Base-by-base conservation (phyloP, 202 grass and related monocot species). In the Dendrocalamus latiflorus region DNA sequence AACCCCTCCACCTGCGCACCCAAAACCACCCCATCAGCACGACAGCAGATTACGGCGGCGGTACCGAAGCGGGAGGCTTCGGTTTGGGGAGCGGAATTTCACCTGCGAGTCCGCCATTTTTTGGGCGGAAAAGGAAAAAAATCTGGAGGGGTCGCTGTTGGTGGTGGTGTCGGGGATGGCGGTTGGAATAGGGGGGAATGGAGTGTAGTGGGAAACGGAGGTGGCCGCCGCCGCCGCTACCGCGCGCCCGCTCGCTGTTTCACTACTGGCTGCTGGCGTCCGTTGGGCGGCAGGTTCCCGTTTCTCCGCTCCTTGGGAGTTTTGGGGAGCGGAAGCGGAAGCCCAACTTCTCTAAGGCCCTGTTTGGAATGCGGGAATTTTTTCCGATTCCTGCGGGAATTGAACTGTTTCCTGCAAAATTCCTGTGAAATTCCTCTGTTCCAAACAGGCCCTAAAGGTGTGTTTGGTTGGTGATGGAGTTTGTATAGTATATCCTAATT, bases 81-180 rank as follows among this genome's bases (percentile, higher is more conserved):
- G 70, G 83, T 37, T 28, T 15, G 6, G 81, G 86, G 67, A 78
- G 82, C 30, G 42, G 70, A 49, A 77, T 54, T 76, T 79, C 62
- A 91, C 89, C 91, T 89, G 83, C 33, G 83, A 73, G 53, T 74
- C 89, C 72, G 79, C 86, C 91, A 94, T 94, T 86, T 76, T 16
- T 45, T 66, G 43, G 25, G 49, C 49, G 62, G 55, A 56, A 49
- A 45, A 34, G 34, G 30, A 48, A 45, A 38, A 18, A 49, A 48
- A 25, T 2, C 60, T 17, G 41, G 70, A 39, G 63, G 13, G 30
- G 43, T 80, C 70, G 75, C 61, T 65, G 21, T 50, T 75, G 75
- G 65, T 60, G 21, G 51, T 75, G 80, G 58, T 84, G 55, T 42
- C 49, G 18, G 71, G 16, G 36, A 13, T 54, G 75, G 81, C 43